Conservation (phyloP, 306 rosid genomes). For the Hippophae tibetana region DNA sequence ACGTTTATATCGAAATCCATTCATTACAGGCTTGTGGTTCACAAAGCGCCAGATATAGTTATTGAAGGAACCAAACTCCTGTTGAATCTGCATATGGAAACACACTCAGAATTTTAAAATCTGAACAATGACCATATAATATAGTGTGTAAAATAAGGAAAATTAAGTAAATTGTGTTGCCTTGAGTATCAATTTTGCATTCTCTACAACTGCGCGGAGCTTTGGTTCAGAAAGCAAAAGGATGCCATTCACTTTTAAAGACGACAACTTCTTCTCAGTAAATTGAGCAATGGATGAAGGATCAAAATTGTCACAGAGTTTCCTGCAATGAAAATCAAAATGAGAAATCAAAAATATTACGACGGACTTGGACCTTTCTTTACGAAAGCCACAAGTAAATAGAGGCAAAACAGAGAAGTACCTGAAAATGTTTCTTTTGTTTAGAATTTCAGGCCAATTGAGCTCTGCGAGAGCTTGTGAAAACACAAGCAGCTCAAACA, state of each 20-base stretch:
- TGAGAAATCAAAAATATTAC: constrained; percentile 9
- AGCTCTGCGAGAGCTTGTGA: constrained; percentile 90
- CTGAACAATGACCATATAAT: not conserved
- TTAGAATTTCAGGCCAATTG: constrained; percentile 68
- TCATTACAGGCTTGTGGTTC: constrained; percentile 54
- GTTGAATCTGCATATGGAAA: constrained; percentile 38
- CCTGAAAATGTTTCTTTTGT: constrained; percentile 67
- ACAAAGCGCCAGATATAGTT: constrained; percentile 84
- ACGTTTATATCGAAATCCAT: constrained; percentile 58
- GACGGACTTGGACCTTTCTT: not conserved
- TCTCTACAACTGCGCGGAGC: constrained; percentile 76
- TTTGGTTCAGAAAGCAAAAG: constrained; percentile 70
- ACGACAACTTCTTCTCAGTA: constrained; percentile 51
- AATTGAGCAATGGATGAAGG: constrained; percentile 59
- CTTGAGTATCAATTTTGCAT: constrained; percentile 74
- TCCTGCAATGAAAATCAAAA: constrained; percentile 36
- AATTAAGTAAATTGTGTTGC: constrained; percentile 21
- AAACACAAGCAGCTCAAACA: constrained; percentile 69
- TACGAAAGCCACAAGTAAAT: not conserved
- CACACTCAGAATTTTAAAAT: not conserved
- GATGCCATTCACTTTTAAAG: constrained; percentile 53
- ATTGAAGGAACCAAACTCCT: constrained; percentile 82
- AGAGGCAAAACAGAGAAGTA: constrained; percentile 9
- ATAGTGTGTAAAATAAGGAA: not conserved
- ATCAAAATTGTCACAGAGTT: constrained; percentile 57